These are phyloP conservation scores for Austroboletus niveus DNA, from an alignment of 1,284 basidiomycete species.

Conservation along the genomic window DNA sequence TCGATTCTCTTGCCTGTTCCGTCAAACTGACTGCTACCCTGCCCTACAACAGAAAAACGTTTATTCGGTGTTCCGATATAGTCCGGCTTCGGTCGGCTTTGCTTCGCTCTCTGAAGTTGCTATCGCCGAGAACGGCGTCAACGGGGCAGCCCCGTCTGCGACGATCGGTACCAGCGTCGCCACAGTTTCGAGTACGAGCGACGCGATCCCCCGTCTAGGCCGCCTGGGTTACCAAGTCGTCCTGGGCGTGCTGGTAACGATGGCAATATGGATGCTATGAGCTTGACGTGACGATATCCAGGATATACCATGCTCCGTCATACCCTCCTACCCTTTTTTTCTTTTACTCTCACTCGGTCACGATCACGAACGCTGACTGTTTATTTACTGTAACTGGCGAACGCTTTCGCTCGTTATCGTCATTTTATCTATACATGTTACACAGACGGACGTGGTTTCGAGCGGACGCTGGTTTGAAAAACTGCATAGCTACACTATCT, in stretches of 20 bases:
- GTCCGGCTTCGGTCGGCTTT: conserved; percentile 51
- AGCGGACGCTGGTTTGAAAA: too few relatives aligned
- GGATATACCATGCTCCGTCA: too few relatives aligned
- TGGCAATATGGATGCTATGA: not conserved
- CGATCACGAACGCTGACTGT: not conserved
- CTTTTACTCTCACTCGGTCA: not conserved
- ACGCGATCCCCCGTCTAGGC: not conserved
- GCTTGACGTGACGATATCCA: too few relatives aligned
- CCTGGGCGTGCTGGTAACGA: not conserved
- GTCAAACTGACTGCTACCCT: not conserved
- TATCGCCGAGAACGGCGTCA: conserved; percentile 30
- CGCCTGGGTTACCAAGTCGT: not conserved
- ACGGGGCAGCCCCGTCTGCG: conserved; percentile 29
- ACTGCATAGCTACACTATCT: not conserved
- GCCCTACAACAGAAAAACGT: conserved; percentile 45
- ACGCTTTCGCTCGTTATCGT: not conserved
- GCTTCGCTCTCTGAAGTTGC: conserved; percentile 39
- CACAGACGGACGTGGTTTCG: too few relatives aligned
- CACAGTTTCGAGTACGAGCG: conserved; percentile 13
- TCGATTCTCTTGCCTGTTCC: not conserved
- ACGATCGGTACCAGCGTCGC: conserved; percentile 34
- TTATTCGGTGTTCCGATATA: conserved; percentile 53
- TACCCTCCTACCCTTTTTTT: not conserved
- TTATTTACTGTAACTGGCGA: not conserved
- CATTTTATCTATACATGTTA: too few relatives aligned